Base-by-base conservation (phyloP, 768 basidiomycete species). In the Tubosaeta brunneosetosa region DNA sequence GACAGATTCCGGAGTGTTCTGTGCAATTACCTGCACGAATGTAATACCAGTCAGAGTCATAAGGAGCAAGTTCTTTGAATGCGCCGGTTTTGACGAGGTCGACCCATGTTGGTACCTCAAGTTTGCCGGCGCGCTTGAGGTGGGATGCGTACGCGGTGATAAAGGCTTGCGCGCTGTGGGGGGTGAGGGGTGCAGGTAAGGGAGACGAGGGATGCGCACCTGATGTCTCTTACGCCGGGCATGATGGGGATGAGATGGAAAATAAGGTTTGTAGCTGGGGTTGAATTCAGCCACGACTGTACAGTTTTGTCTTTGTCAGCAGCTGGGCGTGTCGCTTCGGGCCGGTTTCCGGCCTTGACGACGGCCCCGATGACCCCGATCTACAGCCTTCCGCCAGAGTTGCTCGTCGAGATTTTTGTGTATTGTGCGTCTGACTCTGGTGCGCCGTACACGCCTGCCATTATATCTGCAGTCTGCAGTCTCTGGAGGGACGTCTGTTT, bases 21-120 rank as follows among this genome's bases (percentile, higher is more conserved):
- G 31, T 6, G 40, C 25, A 81, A 85, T 70, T 67, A 97, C 94
- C 94, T 75, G 95, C 91, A 66, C 97, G 92, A 71, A 95, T 81
- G 77, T 98, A 99, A 83, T 85, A 99, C 97, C 97, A 99, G 74
- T 99, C 97, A 40, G 92, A 90, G 75, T 98, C 93, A 77, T 97
- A 97, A 50, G 97, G 97, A 49, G 94, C 95, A 55, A 97, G 91
- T 77, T 99, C 97, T 75, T 98, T 98, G 82, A 80, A 94, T 55
- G 88, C 77, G 71, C 91, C 95, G 56, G 97, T 99, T 82, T 99
- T 99, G 71, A 99, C 97, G 64, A 97, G 77, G 73, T 97, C 95
- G 56, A 91, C 95, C 95, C 95, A 98, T 74, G 84, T 86, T 63
- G 95, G 95, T 56, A 98, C 91, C 78, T 99, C 94, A 67, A 99